phyloP scores from a whole-genome alignment of 768 basidiomycete species.

The Tricholoma matsutake region DNA sequence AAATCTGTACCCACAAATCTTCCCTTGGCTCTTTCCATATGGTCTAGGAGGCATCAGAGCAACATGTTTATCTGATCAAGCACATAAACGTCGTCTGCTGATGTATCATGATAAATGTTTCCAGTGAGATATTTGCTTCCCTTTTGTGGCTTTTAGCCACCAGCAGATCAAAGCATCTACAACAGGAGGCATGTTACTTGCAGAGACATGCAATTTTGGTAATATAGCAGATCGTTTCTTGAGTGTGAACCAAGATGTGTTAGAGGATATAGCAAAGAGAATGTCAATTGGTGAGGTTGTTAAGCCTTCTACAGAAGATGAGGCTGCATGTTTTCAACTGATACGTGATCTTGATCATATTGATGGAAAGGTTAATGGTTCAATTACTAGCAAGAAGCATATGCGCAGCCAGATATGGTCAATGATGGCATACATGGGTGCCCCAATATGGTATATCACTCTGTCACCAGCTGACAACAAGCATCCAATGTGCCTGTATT shows the following conservation, averaged over 20 bases:
- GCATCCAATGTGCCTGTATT: conserved; percentile 32
- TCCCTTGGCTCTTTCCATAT: conserved; percentile 42
- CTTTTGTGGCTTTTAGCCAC: conserved; percentile 38
- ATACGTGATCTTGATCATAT: no score
- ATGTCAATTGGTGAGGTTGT: conserved; percentile 12
- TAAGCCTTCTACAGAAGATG: no score
- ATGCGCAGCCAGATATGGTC: conserved; percentile 31
- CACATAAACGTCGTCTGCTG: conserved; percentile 24
- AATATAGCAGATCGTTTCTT: conserved; percentile 20
- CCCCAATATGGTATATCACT: conserved; percentile 34
- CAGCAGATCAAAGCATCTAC: conserved; percentile 31
- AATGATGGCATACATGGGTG: conserved; percentile 16
- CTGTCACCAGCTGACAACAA: conserved; percentile 26
- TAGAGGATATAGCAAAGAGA: conserved; percentile 15
- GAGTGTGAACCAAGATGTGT: conserved; percentile 17
- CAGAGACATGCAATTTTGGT: conserved; percentile 23
- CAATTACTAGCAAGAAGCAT: conserved; percentile 24
- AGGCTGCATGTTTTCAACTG: no score
- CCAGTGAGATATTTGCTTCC: conserved; percentile 35
- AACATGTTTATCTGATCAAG: conserved; percentile 9
- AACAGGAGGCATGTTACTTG: conserved; percentile 24
- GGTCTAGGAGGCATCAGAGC: conserved; percentile 25
- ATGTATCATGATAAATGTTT: conserved; percentile 39
- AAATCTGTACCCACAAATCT: conserved; percentile 37
- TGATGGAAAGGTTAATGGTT: conserved; percentile 15